Evolutionary conservation across 1,284 basidiomycete genomes (phyloP).

Genomic region (Ustilago loliicola): DNA sequence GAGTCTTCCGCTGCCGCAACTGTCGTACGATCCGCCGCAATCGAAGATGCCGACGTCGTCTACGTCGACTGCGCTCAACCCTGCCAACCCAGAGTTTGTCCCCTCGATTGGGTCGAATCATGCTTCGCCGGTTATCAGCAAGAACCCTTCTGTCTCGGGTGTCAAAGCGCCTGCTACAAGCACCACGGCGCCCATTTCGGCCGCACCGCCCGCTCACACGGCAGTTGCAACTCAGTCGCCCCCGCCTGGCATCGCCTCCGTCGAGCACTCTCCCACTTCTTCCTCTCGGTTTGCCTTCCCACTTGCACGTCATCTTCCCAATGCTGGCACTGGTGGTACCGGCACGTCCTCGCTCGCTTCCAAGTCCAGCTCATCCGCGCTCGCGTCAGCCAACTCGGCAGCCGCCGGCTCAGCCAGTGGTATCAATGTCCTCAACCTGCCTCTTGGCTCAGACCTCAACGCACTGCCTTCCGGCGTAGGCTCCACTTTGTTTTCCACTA

Average conservation of each 20-base stretch:
- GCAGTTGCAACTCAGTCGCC: conserved; percentile 34
- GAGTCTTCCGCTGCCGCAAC: conserved; percentile 45
- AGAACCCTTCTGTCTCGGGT: conserved; percentile 4
- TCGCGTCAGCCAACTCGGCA: conserved; percentile 19
- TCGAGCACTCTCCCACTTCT: conserved; percentile 51
- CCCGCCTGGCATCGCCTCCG: conserved; percentile 27
- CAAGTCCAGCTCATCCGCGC: conserved; percentile 34
- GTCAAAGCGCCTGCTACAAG: conserved; percentile 25
- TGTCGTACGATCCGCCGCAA: conserved; percentile 20
- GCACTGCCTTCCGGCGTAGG: conserved; percentile 22
- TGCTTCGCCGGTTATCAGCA: conserved; percentile 47
- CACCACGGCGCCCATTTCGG: conserved; percentile 12
- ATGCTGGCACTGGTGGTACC: conserved; percentile 6
- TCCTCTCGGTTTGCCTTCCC: conserved; percentile 54
- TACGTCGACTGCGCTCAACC: conserved; percentile 43
- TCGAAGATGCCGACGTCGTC: conserved; percentile 22
- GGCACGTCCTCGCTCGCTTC: conserved; percentile 12
- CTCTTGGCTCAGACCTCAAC: conserved; percentile 27
- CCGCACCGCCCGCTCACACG: conserved; percentile 17
- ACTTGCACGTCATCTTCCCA: conserved; percentile 43
- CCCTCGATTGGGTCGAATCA: conserved; percentile 51
- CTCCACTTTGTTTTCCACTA: conserved; percentile 27
- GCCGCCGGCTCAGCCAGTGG: background rate
- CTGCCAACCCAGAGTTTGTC: conserved; percentile 58
- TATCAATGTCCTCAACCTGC: conserved; percentile 25